Evolutionary conservation across 2,329 filamentous ascomycete species (phyloP), one percentile per base, ranked within the genome.

Genomic region (Neopestalotiopsis sp.): DNA sequence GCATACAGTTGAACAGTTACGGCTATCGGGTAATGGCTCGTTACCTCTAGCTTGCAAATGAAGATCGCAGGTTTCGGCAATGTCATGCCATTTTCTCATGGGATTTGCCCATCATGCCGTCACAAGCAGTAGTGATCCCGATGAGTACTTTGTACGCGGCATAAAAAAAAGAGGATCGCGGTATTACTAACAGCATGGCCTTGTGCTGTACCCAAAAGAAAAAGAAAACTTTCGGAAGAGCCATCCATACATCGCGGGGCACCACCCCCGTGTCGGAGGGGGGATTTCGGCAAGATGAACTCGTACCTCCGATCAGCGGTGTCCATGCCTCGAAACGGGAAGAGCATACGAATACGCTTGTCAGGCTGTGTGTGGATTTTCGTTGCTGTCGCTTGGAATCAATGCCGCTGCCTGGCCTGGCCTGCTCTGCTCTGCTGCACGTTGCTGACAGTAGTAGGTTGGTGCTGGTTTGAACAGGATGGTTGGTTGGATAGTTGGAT

Each of bases 201-300:
- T 52, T 28, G 24, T 28, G 24, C 24, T 28, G 24, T 28, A 20
- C 45, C 45, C 45, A 20, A 17, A n/a, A 17, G 42, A 49, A 13
- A n/a, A 52, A 52, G 7, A 52, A 52, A 52, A n/a, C 6, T 38
- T 38, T 7, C n/a, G 9, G n/a, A 52, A 9, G 45, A 52, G n/a
- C 34, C 34, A 38, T 52, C 24, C 24, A 30, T 34, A 40, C 28
- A 62, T 62, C 59, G 32, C 34, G 59, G 59, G 59, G 59, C 59
- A 62, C 32, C 13, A 14, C 10, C 14, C 45, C 45, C 45, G 45
- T 40, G 28, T 40, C 59, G 59, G 59, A 62, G 59, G 30, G 45
- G 45, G 14, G 57, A 24, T 59, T 12, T 59, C 57, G 57, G 59
- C 34, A 62, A 17, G n/a, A 40, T 34, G 7, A 17, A 62, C 32